A percentile compares a stretch with the other conserved stretches of the same genome.
Evolutionary conservation across 2,329 filamentous ascomycete genomes (phyloP).

Genomic region (Trichophyton verrucosum): DNA sequence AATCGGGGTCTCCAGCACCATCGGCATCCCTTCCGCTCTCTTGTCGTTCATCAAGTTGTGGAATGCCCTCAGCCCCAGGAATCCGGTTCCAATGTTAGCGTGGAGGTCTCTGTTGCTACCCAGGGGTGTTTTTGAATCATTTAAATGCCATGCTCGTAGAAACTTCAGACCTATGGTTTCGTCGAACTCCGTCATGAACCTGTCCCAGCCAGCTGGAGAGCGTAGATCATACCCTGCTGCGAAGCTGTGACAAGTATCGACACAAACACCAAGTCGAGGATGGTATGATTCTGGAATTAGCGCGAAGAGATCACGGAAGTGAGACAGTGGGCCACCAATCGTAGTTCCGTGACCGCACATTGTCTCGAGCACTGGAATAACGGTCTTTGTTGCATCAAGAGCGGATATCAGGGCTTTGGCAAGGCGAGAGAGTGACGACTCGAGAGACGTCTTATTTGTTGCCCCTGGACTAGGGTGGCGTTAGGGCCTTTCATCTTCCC

Average conservation of each 20-base stretch:
- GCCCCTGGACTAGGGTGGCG: conserved; percentile 53
- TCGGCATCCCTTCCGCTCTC: conserved; percentile 63
- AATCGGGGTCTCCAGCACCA: conserved; percentile 94
- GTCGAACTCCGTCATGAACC: conserved; percentile 66
- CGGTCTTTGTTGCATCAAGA: conserved; percentile 60
- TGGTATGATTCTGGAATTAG: conserved; percentile 61
- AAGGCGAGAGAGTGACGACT: conserved; percentile 63
- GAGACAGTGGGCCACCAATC: conserved; percentile 72
- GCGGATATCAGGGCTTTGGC: conserved; percentile 71
- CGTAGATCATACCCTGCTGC: conserved; percentile 86
- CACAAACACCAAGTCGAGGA: conserved; percentile 74
- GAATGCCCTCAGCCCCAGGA: conserved; percentile 79
- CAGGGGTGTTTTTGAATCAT: conserved; percentile 89
- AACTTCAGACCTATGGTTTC: conserved; percentile 63
- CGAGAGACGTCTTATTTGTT: conserved; percentile 53
- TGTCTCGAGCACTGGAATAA: conserved; percentile 81
- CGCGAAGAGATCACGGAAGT: conserved; percentile 72
- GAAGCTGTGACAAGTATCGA: conserved; percentile 95
- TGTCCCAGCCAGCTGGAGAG: conserved; percentile 57
- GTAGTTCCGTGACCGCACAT: conserved; percentile 89
- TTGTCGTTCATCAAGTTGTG: conserved; percentile 79
- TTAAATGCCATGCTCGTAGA: conserved; percentile 76
- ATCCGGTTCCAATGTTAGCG: conserved; percentile 92
- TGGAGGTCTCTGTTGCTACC: conserved; percentile 75
- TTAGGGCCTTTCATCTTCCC: background rate